Base-by-base conservation (phyloP, 2,329 filamentous ascomycete genomes). In the Aureobasidium sp. region DNA sequence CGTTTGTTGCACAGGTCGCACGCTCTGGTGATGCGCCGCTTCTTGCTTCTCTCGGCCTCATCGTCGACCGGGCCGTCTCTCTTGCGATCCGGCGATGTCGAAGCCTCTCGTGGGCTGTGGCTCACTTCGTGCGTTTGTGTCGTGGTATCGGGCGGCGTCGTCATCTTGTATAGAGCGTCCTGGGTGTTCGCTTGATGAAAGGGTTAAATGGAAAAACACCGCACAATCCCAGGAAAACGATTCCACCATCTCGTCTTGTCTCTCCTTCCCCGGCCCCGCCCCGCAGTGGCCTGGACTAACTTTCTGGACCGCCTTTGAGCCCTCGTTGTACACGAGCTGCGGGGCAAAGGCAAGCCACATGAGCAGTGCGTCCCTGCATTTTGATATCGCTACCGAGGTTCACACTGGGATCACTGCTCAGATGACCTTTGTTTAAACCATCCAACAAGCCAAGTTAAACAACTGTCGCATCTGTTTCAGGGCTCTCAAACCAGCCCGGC, bases 1-100 rank as follows among this genome's bases (percentile, higher is more conserved):
- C 51, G 51, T 39, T 53, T 53, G 51, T 53, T 53, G 51, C 51
- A 53, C 39, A 53, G 17, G 34, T 53, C 51, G 34, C 51, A 53
- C 2, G 51, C 51, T 7, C 51, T 21, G 22, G 51, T 53, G 32
- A 53, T 53, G 39, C 51, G 51, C 24, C 51, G 21, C 34, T 53
- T 53, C 51, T 53, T 53, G 41, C 21, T 53, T 6, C 40, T 24
- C 5, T 45, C 51, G 21, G 14, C 25, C 17, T 53, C 51, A 5
- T 53, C 51, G 22, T 53, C 49, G 12, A n/a, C 25, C 11, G 22
- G 16, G 22, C 11, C 32, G 40, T 47, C 40, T 27, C 51, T 44
- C 37, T 51, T 51, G 30, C 19, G 12, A 14, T 25, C 48, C 12
- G 48, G 48, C 19, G 48, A 51, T 41, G 48, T 51, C 48, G 48